Evolutionary conservation across 2,329 filamentous ascomycete species (phyloP).

Genomic region (Cytospora schulzeri): DNA sequence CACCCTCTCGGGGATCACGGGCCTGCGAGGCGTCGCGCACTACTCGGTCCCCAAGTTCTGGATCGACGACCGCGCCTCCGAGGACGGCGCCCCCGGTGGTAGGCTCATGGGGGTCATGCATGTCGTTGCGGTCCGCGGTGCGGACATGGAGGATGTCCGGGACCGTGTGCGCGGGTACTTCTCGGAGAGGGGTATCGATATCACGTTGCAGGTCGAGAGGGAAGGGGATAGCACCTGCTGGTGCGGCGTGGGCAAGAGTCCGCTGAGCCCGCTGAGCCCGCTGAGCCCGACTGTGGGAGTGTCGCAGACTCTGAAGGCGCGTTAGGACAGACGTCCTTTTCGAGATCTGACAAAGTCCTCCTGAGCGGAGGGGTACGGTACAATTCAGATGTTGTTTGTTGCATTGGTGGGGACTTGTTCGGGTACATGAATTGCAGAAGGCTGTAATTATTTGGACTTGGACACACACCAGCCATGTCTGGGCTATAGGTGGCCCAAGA

Average conservation of each 20-base stretch:
- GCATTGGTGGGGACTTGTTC: neutral
- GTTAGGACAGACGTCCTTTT: constrained; percentile 13
- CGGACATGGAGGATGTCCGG: constrained; percentile 80
- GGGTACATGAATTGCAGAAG: neutral
- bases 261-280: constrained; percentile 35
- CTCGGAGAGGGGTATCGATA: constrained; percentile 71
- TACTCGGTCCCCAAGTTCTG: constrained; percentile 92
- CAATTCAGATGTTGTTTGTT: too few species aligned
- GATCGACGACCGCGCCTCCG: constrained; percentile 70
- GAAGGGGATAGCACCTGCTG: constrained; percentile 72
- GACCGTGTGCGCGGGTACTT: constrained; percentile 76
- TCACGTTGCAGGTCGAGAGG: constrained; percentile 84
- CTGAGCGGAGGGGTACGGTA: neutral
- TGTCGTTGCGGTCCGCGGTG: constrained; percentile 71
- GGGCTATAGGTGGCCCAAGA: neutral
- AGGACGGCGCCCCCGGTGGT: constrained; percentile 43
- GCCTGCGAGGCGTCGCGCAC: constrained; percentile 79
- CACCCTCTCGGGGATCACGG: constrained; percentile 78
- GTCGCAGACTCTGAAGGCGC: constrained; percentile 25
- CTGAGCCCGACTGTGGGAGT: constrained; percentile 6
- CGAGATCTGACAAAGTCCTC: constrained; percentile 2
- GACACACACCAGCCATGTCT: constrained; percentile 4
- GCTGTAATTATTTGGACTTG: constrained; percentile 1
- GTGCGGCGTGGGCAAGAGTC: constrained; percentile 52
- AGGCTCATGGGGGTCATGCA: constrained; percentile 83